These are phyloP conservation scores for Globisporangium echinulatum DNA, from an alignment of 352 stramenopile species.

Conservation along the genomic window DNA sequence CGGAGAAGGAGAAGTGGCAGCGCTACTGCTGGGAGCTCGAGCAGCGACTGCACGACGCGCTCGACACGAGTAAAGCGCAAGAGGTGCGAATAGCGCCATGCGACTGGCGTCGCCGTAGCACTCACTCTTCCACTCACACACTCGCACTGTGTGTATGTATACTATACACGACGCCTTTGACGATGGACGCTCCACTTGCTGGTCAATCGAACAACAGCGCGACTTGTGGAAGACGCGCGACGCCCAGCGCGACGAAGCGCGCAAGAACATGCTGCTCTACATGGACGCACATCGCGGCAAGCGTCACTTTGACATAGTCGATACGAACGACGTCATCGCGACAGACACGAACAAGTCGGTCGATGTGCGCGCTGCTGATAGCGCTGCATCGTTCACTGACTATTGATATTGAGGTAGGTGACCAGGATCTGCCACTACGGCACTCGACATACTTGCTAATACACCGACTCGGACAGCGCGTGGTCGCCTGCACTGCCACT, in stretches of 20 bases:
- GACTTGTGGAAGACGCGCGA: constrained; percentile 17
- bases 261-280: constrained; percentile 72
- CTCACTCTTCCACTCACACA: background rate
- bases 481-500: too few relatives aligned
- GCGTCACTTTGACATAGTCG: constrained; percentile 22
- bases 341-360: background rate
- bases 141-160: background rate
- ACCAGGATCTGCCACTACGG: too few relatives aligned
- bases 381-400: too few relatives aligned
- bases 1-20: constrained; percentile 74
- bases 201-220: too few relatives aligned
- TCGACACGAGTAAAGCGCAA: constrained; percentile 23
- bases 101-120: too few relatives aligned
- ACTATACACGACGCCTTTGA: constrained; percentile 13
- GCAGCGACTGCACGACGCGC: too few relatives aligned
- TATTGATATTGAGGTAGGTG: too few relatives aligned
- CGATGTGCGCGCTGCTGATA: too few relatives aligned
- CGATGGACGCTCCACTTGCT: too few relatives aligned
- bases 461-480: too few relatives aligned
- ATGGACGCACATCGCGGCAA: constrained; percentile 62
- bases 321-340: too few relatives aligned
- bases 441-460: too few relatives aligned
- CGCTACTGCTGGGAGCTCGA: constrained; percentile 64
- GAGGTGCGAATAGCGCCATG: constrained; percentile 23
- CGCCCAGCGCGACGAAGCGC: constrained; percentile 60